phyloP scores from a whole-genome alignment of 2,329 filamentous ascomycete genomes.

The Metarhizium sp. region DNA sequence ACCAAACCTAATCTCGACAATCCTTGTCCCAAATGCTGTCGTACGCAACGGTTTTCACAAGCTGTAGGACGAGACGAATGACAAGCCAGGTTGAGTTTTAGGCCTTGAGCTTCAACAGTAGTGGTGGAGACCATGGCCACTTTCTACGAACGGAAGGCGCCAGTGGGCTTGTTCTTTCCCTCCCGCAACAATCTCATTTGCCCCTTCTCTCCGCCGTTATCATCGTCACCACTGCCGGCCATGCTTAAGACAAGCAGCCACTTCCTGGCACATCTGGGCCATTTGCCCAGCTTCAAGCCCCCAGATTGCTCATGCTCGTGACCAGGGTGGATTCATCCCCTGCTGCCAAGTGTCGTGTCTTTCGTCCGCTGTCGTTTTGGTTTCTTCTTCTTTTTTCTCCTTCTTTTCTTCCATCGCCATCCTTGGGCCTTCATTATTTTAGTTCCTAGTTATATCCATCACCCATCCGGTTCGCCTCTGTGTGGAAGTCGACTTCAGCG shows the following conservation, averaged over 20 bases:
- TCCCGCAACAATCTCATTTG: not conserved
- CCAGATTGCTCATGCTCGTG: not conserved
- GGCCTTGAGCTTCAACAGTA: not conserved
- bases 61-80: too few species aligned
- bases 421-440: not conserved
- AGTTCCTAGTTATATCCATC: not conserved
- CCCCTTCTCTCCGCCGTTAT: not conserved
- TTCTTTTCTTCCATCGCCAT: conserved; percentile 1
- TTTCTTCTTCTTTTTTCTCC: not conserved
- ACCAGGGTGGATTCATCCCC: not conserved
- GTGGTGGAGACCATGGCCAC: not conserved
- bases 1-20: conserved; percentile 21
- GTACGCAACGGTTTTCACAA: too few species aligned
- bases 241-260: not conserved
- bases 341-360: not conserved
- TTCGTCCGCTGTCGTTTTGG: not conserved
- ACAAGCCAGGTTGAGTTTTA: not conserved
- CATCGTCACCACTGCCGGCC: conserved; percentile 1
- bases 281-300: not conserved
- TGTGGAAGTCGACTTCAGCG: not conserved
- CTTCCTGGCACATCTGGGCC: not conserved
- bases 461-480: not conserved
- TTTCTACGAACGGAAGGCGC: conserved; percentile 3
- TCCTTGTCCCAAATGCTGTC: conserved; percentile 5
- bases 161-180: not conserved